Base-by-base conservation (phyloP, 2,329 filamentous ascomycete species). In the Colletotrichum orbiculare region DNA sequence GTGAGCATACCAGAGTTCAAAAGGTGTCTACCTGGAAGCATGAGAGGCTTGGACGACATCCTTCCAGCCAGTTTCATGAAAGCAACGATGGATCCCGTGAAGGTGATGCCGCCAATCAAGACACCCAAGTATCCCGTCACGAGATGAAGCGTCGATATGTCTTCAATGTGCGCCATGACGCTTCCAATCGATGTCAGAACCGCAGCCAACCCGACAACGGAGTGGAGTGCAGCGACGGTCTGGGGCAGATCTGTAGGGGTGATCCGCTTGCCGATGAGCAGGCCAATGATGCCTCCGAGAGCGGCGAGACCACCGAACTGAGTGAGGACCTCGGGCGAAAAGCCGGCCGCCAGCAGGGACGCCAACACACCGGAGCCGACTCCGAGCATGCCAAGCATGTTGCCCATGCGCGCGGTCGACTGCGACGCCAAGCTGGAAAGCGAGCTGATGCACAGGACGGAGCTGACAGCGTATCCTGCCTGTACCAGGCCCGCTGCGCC, bases 141-240 rank as follows among this genome's bases (percentile, higher is more conserved):
- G 72, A 97, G 86, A 73, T 97, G 94, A 9, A 96, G 80, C 5
- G 89, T 94, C 1, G 92, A 89, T 8, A 94, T 82, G 70, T 91
- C 85, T 12, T 62, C 65, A 12, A 69, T 68, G 33, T 69, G 65
- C 10, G 65, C 67, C 84, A 97, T 88, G 15, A 97, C 92, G 69
- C 92, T 95, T 53, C 93, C 94, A 67, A 96, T 92, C 71, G 92
- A 96, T 2, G 94, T 97, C 71, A 97, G 77, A 0, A 97, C 93
- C 9, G 94, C 94, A 10, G 93, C 93, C 1, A 97, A 84, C 75
- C 94, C 94, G 38, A 97, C 94, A 8, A 97, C 93, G 0, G 93
- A 96, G 78, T 97, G 94, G 37, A 97, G 82, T 0, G 93, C 93
- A 17, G 93, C 94, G 2, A 97, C 93, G 0, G 93, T 97, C 75